Conservation (phyloP, 768 basidiomycete species). For the Suillus americanus region DNA sequence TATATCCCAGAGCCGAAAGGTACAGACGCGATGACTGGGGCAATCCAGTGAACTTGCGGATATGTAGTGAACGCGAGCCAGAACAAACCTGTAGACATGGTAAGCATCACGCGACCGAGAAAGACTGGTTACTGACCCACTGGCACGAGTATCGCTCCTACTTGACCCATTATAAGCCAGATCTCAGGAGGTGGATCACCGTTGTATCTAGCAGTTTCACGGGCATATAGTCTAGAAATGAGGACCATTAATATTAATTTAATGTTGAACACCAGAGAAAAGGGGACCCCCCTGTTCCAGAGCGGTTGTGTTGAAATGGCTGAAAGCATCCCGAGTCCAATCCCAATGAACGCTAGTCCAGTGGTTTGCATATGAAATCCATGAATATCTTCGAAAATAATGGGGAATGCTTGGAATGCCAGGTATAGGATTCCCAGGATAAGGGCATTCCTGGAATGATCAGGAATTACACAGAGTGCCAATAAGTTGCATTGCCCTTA, state of each 20-base stretch:
- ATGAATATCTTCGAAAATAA: conserved; percentile 49
- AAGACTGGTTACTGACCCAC: conserved; percentile 38
- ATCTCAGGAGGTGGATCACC: conserved; percentile 63
- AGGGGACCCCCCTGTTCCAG: conserved; percentile 38
- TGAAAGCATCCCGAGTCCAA: conserved; percentile 46
- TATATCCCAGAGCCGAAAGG: conserved; percentile 56
- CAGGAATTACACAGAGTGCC: background rate
- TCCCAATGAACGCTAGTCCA: conserved; percentile 50
- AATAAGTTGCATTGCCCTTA: conserved; percentile 27
- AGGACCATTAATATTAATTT: background rate
- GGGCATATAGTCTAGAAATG: conserved; percentile 35
- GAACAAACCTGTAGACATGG: conserved; percentile 38
- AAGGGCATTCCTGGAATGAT: conserved; percentile 34
- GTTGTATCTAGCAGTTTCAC: conserved; percentile 37
- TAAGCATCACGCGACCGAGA: background rate
- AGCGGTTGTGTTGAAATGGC: conserved; percentile 41
- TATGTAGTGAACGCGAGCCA: conserved; percentile 58
- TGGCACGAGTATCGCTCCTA: conserved; percentile 67
- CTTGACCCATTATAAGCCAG: conserved; percentile 62
- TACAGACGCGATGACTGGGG: conserved; percentile 42
- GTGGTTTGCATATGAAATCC: conserved; percentile 52
- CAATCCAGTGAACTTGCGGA: conserved; percentile 45
- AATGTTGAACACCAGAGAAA: background rate
- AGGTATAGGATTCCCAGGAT: conserved; percentile 48
- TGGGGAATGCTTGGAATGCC: conserved; percentile 56